phyloP scores from a whole-genome alignment of 495 filamentous ascomycete species.

The Pseudotulostoma volvatum region DNA sequence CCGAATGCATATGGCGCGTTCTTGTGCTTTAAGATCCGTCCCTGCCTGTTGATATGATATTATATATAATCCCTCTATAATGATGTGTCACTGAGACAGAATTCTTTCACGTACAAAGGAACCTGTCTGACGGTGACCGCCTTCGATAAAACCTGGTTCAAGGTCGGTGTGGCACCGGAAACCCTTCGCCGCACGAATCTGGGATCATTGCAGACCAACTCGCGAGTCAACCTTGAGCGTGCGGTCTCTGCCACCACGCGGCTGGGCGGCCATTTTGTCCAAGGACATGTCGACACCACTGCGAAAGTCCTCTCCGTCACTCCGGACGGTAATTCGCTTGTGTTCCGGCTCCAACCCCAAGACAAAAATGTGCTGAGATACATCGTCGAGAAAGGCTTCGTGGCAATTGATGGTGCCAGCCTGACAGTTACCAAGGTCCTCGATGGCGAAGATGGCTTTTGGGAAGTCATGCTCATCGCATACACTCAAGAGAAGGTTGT shows the following conservation, averaged over 20 bases:
- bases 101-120: constrained; percentile 21
- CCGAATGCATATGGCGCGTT: no score
- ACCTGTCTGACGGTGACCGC: constrained; percentile 83
- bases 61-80: not conserved
- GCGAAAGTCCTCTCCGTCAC: constrained; percentile 51
- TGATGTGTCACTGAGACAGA: not conserved
- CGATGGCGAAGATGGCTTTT: constrained; percentile 61
- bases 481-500: constrained; percentile 94
- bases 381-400: constrained; percentile 91
- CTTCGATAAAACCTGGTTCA: constrained; percentile 58
- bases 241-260: constrained; percentile 77
- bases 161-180: constrained; percentile 88
- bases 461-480: constrained; percentile 97
- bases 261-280: constrained; percentile 58
- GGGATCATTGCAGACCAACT: constrained; percentile 40
- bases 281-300: constrained; percentile 88
- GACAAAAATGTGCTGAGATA: constrained; percentile 55
- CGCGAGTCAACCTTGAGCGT: constrained; percentile 77
- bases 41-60: no score
- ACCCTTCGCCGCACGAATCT: constrained; percentile 94
- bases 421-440: constrained; percentile 74
- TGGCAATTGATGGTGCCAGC: constrained; percentile 91
- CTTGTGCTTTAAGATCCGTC: no score
- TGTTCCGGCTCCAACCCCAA: constrained; percentile 62
- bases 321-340: constrained; percentile 76